Evolutionary conservation across 176 grass and related monocot species (phyloP), one percentile per base, ranked within the genome.

Genomic region (Phoenix dactylifera): DNA sequence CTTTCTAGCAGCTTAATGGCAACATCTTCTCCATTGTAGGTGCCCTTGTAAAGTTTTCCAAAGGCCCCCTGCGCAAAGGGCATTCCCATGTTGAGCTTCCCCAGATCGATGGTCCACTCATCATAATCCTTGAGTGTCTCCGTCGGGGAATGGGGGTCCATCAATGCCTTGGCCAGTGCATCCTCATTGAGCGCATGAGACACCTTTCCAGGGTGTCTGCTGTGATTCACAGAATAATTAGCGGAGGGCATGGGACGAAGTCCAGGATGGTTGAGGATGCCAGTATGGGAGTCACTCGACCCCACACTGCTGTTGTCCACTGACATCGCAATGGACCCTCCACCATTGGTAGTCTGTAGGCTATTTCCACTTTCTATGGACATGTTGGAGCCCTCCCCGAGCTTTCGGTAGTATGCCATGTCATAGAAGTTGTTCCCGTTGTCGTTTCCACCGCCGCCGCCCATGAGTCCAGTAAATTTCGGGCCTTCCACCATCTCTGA

Each of bases 31-130:
- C 87, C 87, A 3, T 76, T 82, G 44, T 90, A 90, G 1, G 74
- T 79, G 16, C 87, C 87, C 63, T 59, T 74, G 54, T 85, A 90
- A 16, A 90, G 72, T 63, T 90, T 85, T 15, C 87, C 87, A 39
- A 90, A 90, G n/a, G 87, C 87, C 35, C 87, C 87, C 57, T 90
- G 87, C 7, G 87, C 87, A 60, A 90, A 90, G 28, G 87, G 75
- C 60, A 68, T 57, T 3, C 78, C 71, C 68, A 90, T 81, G 28
- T 85, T 76, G 14, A 90, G 78, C 55, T 85, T 90, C 19, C 72
- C 68, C 49, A 84, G 72, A 81, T 90, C 87, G 55, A 90, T 77
- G 14, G 87, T 74, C 87, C 87, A 85, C 24, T 71, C 59, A 48
- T 90, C 81, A 0, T 79, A 90, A 51, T 71, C 73, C 14, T 69